A percentile compares a stretch with the other conserved stretches of the same genome.
Evolutionary conservation across 306 rosid species (phyloP).

Genomic region (Begonia loranthoides): DNA sequence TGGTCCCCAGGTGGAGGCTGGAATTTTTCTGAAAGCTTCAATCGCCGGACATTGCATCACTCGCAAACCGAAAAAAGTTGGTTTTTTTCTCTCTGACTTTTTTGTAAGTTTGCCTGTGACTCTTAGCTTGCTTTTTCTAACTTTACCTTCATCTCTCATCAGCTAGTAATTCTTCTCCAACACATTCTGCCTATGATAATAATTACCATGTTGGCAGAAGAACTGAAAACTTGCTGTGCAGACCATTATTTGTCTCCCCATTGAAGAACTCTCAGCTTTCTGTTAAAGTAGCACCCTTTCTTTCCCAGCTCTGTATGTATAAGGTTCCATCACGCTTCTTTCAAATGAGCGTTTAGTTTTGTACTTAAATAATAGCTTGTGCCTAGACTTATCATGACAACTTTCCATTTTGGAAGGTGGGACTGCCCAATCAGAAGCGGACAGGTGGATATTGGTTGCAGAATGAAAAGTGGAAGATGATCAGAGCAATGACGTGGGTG

Average conservation of each 20-base stretch:
- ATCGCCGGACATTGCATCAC: not conserved
- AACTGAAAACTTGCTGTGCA: constrained; percentile 13
- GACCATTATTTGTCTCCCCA: constrained; percentile 31
- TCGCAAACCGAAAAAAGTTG: too few species aligned
- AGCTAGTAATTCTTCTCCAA: constrained; percentile 13
- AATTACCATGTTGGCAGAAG: constrained; percentile 29
- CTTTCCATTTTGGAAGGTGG: constrained; percentile 37
- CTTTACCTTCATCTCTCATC: too few species aligned
- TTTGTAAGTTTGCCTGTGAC: too few species aligned
- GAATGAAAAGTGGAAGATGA: constrained; percentile 21
- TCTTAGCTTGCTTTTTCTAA: too few species aligned
- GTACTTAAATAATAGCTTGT: constrained; percentile 8
- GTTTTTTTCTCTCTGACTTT: too few species aligned
- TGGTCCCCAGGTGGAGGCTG: constrained; percentile 62
- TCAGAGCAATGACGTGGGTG: constrained; percentile 38
- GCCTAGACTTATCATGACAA: constrained; percentile 27
- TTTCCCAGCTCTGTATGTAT: not conserved
- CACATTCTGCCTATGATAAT: constrained; percentile 29
- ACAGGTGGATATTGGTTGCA: constrained; percentile 31
- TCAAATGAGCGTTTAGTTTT: constrained; percentile 7
- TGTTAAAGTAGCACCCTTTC: constrained; percentile 9
- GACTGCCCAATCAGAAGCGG: constrained; percentile 10
- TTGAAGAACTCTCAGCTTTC: constrained; percentile 34
- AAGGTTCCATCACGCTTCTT: constrained; percentile 14
- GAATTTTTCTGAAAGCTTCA: constrained; percentile 40